Percentiles rank a stretch among this genome's conserved stretches.
phyloP scores from a whole-genome alignment of 495 filamentous ascomycete species.

The Neurospora terricola region DNA sequence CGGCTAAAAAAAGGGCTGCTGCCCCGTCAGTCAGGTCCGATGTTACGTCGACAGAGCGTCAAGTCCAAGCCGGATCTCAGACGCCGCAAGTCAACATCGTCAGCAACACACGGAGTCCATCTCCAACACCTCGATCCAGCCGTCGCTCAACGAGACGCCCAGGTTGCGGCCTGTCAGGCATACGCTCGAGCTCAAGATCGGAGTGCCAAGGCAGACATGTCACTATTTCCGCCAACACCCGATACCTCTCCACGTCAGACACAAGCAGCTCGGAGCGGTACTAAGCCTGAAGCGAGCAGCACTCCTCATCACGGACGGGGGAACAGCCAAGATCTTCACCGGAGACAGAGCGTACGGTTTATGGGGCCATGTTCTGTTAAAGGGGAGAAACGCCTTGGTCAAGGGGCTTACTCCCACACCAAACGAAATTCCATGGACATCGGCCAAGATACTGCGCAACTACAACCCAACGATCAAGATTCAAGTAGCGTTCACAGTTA shows the following conservation, averaged over 20 bases:
- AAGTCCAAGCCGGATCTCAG: conserved; percentile 35
- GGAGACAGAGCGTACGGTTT: conserved; percentile 48
- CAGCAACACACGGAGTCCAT: conserved; percentile 36
- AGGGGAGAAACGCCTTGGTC: conserved; percentile 7
- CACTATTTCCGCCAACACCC: conserved; percentile 19
- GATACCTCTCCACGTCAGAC: conserved; percentile 13
- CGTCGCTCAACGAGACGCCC: conserved; percentile 50
- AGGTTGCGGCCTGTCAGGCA: conserved; percentile 57
- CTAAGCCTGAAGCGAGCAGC: neutral
- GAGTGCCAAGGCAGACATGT: conserved; percentile 28
- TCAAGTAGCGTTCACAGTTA: conserved; percentile 3
- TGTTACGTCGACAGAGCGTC: conserved; percentile 37
- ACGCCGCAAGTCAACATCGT: conserved; percentile 55
- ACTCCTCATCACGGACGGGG: neutral
- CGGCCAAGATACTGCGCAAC: neutral
- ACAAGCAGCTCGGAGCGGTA: neutral
- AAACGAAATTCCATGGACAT: neutral
- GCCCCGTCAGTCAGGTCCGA: conserved; percentile 13
- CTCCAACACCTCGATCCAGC: conserved; percentile 43
- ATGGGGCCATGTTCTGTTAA: conserved; percentile 28
- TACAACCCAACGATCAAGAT: neutral
- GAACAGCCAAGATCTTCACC: conserved; percentile 18
- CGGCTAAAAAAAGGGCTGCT: conserved; percentile 7
- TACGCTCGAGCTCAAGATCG: conserved; percentile 48
- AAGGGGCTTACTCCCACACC: neutral